Evolutionary conservation across 1,284 basidiomycete genomes (phyloP), one percentile per base, ranked within the genome.

Genomic region (Boletus chippewaensis): DNA sequence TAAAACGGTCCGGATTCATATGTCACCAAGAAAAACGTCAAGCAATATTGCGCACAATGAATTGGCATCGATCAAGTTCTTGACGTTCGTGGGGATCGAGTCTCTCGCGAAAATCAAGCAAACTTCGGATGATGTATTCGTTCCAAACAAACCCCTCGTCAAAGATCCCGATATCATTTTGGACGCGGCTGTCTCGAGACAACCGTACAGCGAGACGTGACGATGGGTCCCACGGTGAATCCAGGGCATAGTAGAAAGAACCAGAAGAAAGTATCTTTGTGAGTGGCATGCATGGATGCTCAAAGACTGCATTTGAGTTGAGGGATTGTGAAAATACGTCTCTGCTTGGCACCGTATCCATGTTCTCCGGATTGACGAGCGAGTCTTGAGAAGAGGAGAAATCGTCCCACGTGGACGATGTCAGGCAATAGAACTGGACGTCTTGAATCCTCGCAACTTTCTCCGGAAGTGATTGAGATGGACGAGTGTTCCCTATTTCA

Each of bases 221-320:
- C 5, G 91, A 93, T 24, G 99, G 75, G 69, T 99, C 95, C 86
- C 94, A 97, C 12, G 79, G 76, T 5, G 86, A 79, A 55, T 83
- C 81, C 18, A 83, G 65, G 5, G 95, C 87, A 65, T 91, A 96
- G 71, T 97, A 99, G 72, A 99, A 99, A 1, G 87, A 85, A 4
- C 94, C 94, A 20, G 86, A 87, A 45, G 90, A 87, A 7, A 99
- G 72, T 45, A 98, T 94, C 69, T 96, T 97, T 45, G 84, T 88
- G 59, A 99, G 79, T 0, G 92, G 87, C 46, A 81, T 70, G 65
- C 93, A 96, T 3, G 96, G 95, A 64, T 98, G 92, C 62, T 96
- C 92, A 61, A 86, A 84, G 12, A 84, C 70, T 11, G 73, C 63
- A 44, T 71, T 69, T 8, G 59, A 28, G 35, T 71, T 61, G 13